A percentile compares a stretch with the other conserved stretches of the same genome.
Evolutionary conservation across 2,329 filamentous ascomycete species (phyloP).

Genomic region (Alternaria sp.): DNA sequence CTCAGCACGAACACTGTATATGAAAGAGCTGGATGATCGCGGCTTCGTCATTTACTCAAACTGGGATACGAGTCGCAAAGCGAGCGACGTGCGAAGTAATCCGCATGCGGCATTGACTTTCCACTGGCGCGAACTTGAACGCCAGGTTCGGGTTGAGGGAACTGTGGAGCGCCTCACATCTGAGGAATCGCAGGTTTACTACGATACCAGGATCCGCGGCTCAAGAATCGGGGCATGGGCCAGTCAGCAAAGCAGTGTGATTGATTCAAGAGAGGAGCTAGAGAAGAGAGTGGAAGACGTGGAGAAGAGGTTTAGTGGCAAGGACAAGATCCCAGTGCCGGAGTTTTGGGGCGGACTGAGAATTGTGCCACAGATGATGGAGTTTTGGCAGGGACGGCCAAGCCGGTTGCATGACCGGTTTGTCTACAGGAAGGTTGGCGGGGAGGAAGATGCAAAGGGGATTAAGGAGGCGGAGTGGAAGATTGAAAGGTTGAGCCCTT

Average conservation of each 20-base stretch:
- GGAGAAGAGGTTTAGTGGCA: constrained; percentile 76
- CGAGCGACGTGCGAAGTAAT: constrained; percentile 75
- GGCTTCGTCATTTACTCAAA: constrained; percentile 96
- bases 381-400: constrained; percentile 95
- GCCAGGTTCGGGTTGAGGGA: constrained; percentile 92
- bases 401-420: constrained; percentile 95
- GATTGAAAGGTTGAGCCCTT: constrained; percentile 79
- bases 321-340: constrained; percentile 85
- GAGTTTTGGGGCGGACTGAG: constrained; percentile 94
- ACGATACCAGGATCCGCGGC: constrained; percentile 74
- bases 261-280: constrained; percentile 74
- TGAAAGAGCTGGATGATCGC: constrained; percentile 86
- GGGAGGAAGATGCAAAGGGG: constrained; percentile 25
- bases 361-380: constrained; percentile 83
- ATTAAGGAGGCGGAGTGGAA: constrained; percentile 60
- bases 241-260: constrained; percentile 82
- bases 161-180: constrained; percentile 69
- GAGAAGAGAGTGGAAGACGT: constrained; percentile 80
- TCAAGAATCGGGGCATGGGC: constrained; percentile 93
- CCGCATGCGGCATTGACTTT: constrained; percentile 85
- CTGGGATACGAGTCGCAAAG: constrained; percentile 79
- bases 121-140: constrained; percentile 85
- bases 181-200: constrained; percentile 77
- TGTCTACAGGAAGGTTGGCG: constrained; percentile 73
- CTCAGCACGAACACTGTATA: constrained; percentile 85